Evolutionary conservation across 345 rosid genomes (phyloP), one percentile per base, ranked within the genome.

Genomic region (Hypericum perforatum): DNA sequence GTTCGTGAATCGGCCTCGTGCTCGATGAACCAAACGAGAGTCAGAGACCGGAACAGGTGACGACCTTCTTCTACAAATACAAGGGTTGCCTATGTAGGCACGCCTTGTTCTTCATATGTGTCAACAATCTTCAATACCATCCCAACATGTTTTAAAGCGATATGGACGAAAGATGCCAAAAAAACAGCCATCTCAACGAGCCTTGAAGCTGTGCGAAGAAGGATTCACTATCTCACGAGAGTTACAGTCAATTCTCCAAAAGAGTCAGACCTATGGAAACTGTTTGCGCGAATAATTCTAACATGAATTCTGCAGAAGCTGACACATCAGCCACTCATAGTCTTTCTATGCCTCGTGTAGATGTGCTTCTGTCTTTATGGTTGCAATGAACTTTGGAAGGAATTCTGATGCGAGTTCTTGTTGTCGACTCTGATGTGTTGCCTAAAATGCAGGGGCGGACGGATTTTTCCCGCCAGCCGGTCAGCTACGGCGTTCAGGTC

Each of bases 21-120:
- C n/a, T n/a, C n/a, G n/a, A n/a, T n/a, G n/a, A n/a, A n/a, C n/a
- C n/a, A n/a, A n/a, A n/a, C n/a, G n/a, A n/a, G n/a, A n/a, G n/a
- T n/a, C n/a, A n/a, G n/a, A n/a, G n/a, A n/a, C n/a, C n/a, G n/a
- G n/a, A n/a, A n/a, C n/a, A n/a, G n/a, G n/a, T n/a, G n/a, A n/a
- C n/a, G n/a, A n/a, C n/a, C n/a, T 48, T 64, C 56, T 43, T 73
- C 73, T 64, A 74, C n/a, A n/a, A 76, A 41, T 76, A 67, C 54
- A 61, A 62, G 59, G 81, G 81, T 49, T 61, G 64, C 47, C 73
- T 76, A 8, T 76, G 81, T 58, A 70, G 67, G 54, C 81, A 76
- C 50, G 67, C 72, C 71, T 75, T 51, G 80, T 71, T 57, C 72
- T 75, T 63, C 70, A 71, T 41, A 59, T 61, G 62, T 69, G 62